Base-by-base conservation (phyloP, 2,329 filamentous ascomycete species). In the Neocucurbitaria cava region DNA sequence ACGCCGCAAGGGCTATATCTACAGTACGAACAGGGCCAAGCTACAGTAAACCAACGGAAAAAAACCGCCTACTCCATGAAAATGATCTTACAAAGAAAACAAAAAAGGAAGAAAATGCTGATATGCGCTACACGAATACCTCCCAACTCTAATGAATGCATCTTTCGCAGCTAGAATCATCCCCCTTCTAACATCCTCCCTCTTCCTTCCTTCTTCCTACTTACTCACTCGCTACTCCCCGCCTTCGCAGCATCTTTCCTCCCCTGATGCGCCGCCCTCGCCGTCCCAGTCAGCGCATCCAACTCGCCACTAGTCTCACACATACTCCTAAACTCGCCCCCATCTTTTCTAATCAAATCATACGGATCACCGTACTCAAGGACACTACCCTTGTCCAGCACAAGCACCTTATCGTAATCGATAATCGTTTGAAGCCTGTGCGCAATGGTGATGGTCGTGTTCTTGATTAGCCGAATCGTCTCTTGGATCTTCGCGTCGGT, bases 401-500 rank as follows among this genome's bases (percentile, higher is more conserved):
- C 93, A 15, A 99, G 81, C 13, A 99, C 94, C 80, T 96, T 96
- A 79, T 99, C 95, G 71, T 98, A 99, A 74, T 99, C 95, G 24
- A 95, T 93, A 75, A 99, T 98, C 0, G 95, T 99, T 73, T 96
- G 92, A 61, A 99, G 82, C 17, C 95, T 87, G 77, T 99, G 95
- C 0, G 95, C 95, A 69, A 99, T 98, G 0, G 95, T 98, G 72
- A 98, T 91, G 56, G 96, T 96, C 0, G 95, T 99, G 74, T 92
- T 83, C 62, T 88, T 89, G 66, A 98, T 85, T 75, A 96, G 90
- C n/a, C 92, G 89, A 57, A 99, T 93, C 0, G 95, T 98, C 68
- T 91, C 92, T 77, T 99, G 95, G 64, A 99, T 98, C 79, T 96
- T 97, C 45, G 89, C 84, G 70, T 99, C 95, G 1, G 95, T 99